Evolutionary conservation across 768 basidiomycete genomes (phyloP).

Genomic region (Lactarius indigo): DNA sequence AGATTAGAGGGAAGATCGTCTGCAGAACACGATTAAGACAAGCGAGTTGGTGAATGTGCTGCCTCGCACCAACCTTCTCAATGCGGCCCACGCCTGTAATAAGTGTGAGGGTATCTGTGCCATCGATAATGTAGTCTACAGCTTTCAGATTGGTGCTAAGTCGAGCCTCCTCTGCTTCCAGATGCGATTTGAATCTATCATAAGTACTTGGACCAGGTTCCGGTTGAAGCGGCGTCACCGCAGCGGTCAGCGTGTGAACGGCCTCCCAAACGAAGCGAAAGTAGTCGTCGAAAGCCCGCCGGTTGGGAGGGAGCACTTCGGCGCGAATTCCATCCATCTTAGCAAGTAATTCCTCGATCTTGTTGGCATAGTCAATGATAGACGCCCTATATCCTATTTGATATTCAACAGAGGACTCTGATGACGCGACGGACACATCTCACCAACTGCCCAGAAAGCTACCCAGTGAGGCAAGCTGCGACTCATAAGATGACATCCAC

Average conservation of each 20-base stretch:
- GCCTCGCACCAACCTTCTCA: constrained; percentile 28
- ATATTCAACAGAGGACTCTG: background rate
- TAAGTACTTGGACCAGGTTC: background rate
- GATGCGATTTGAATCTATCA: constrained; percentile 26
- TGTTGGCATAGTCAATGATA: constrained; percentile 17
- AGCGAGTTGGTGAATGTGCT: background rate
- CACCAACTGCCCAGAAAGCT: constrained; percentile 32
- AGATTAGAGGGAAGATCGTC: constrained; percentile 22
- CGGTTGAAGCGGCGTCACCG: background rate
- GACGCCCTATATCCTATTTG: constrained; percentile 10
- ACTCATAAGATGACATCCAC: background rate
- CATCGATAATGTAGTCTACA: constrained; percentile 32
- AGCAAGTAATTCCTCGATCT: constrained; percentile 12
- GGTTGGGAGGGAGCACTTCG: constrained; percentile 12
- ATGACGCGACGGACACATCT: background rate
- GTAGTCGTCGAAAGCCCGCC: background rate
- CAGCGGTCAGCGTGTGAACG: constrained; percentile 7
- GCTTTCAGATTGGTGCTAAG: constrained; percentile 27
- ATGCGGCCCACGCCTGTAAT: constrained; percentile 31
- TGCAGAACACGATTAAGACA: background rate
- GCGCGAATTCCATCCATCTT: constrained; percentile 18
- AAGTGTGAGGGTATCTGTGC: constrained; percentile 30
- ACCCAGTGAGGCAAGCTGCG: constrained; percentile 32
- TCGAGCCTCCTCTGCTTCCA: constrained; percentile 29
- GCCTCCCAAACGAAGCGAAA: background rate